Conservation (phyloP, 805 yeast species). For the Lachancea fermentati region DNA sequence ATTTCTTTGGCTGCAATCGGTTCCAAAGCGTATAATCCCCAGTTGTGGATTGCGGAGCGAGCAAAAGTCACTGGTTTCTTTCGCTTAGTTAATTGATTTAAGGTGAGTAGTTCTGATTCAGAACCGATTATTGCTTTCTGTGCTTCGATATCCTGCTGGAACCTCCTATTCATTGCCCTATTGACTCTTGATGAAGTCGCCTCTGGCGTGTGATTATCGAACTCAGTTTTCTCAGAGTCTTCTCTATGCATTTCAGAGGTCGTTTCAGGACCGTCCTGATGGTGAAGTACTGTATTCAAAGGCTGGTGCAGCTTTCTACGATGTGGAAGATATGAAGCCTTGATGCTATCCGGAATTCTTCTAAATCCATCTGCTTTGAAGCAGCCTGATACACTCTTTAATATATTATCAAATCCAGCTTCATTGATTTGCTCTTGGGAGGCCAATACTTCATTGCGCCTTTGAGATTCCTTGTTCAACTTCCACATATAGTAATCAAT, state of each 20-base stretch:
- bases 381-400: slow-evolving; percentile 49
- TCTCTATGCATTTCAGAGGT: slow-evolving; percentile 16
- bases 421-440: slow-evolving; percentile 25
- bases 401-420: slow-evolving; percentile 18
- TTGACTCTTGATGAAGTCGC: slow-evolving; percentile 75
- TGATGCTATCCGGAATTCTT: slow-evolving; percentile 67
- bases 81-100: slow-evolving; percentile 83
- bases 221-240: slow-evolving; percentile 19
- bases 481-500: slow-evolving; percentile 25
- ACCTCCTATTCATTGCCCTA: slow-evolving; percentile 80
- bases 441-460: slow-evolving; percentile 9
- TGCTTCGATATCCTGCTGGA: slow-evolving; percentile 83
- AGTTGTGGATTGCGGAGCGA: slow-evolving; percentile 92
- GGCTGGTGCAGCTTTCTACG: slow-evolving; percentile 64
- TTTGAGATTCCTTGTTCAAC: slow-evolving; percentile 14
- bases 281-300: slow-evolving; percentile 62
- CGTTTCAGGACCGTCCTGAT: slow-evolving; percentile 42
- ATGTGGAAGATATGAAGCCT: slow-evolving; percentile 76
- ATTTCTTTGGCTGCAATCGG: slow-evolving; percentile 94
- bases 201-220: slow-evolving; percentile 21
- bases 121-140: slow-evolving; percentile 72
- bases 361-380: slow-evolving; percentile 69
- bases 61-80: slow-evolving; percentile 96
- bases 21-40: slow-evolving; percentile 96
- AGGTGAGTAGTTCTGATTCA: slow-evolving; percentile 72